These are phyloP conservation scores for Phenoliferia sp. DNA, from an alignment of 1,284 basidiomycete species.

Conservation along the genomic window DNA sequence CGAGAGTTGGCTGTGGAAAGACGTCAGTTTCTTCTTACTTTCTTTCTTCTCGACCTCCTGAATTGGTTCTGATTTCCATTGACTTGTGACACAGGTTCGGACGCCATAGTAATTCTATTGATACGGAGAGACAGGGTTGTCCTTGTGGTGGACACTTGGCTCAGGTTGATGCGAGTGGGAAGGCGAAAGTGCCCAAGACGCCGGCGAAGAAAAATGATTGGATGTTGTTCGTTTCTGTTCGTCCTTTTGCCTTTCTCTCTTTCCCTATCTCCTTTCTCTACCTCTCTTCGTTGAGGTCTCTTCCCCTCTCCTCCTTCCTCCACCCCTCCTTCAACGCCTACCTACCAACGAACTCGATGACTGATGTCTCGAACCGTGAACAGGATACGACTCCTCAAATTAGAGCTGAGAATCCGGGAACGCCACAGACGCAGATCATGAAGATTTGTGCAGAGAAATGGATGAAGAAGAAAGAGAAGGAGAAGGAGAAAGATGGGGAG, in stretches of 20 bases:
- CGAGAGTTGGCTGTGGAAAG: slow-evolving; percentile 52
- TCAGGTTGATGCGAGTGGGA: slow-evolving; percentile 21
- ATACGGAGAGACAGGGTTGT: slow-evolving; percentile 59
- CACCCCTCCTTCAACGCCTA: background rate
- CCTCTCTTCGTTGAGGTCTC: too few species aligned
- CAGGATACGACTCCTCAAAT: slow-evolving; percentile 12
- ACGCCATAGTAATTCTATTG: slow-evolving; percentile 69
- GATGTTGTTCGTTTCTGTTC: slow-evolving; percentile 21
- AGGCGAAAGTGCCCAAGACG: slow-evolving; percentile 1
- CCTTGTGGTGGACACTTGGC: slow-evolving; percentile 34
- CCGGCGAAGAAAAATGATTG: slow-evolving; percentile 23
- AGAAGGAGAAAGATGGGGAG: background rate
- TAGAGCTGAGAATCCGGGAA: slow-evolving; percentile 8
- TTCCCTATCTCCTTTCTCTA: too few species aligned
- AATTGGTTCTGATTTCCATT: background rate
- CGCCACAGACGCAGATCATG: slow-evolving; percentile 23
- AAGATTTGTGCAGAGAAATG: slow-evolving; percentile 25
- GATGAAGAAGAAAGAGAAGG: slow-evolving; percentile 9
- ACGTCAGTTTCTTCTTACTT: slow-evolving; percentile 49
- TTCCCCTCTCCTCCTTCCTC: too few species aligned
- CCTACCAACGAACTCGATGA: background rate
- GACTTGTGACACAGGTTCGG: slow-evolving; percentile 55
- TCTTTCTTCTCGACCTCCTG: background rate
- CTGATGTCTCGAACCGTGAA: too few species aligned
- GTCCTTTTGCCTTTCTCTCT: background rate